Conservation (phyloP, 2,329 filamentous ascomycete genomes). For the Phoma herbarum region DNA sequence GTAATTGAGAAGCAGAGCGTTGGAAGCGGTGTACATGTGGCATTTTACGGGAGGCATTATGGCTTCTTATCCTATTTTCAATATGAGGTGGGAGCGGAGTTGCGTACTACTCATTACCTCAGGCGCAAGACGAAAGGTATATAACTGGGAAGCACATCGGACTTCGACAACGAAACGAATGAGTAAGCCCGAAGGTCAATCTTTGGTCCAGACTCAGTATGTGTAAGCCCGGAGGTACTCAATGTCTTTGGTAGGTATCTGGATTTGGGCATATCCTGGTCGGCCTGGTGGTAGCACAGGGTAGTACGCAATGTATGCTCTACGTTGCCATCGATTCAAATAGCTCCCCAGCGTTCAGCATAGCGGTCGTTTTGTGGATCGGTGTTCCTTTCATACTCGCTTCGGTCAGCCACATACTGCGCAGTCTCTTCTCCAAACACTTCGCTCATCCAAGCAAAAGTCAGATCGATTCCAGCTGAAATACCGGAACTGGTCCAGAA, state of each 20-base stretch:
- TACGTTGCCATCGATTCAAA: conserved; percentile 10
- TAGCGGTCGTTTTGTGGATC: conserved; percentile 65
- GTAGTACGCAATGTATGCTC: not conserved
- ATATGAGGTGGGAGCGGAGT: not conserved
- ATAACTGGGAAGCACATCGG: not conserved
- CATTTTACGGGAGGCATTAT: not conserved
- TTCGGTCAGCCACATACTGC: conserved; percentile 56
- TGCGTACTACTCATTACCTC: not conserved
- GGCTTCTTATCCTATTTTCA: not conserved
- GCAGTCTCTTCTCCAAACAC: conserved; percentile 64
- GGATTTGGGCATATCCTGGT: no score
- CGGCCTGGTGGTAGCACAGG: not conserved
- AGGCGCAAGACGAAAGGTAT: not conserved
- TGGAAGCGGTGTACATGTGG: not conserved
- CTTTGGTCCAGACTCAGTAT: not conserved
- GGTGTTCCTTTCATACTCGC: conserved; percentile 67
- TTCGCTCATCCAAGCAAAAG: conserved; percentile 64
- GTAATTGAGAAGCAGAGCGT: not conserved
- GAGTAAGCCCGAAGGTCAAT: not conserved
- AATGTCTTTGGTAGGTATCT: not conserved
- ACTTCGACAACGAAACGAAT: not conserved
- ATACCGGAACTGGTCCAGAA: conserved; percentile 73
- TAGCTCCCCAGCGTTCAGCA: conserved; percentile 52
- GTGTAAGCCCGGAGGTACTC: not conserved
- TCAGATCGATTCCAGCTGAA: conserved; percentile 69